Evolutionary conservation across 2,329 filamentous ascomycete genomes (phyloP).

Genomic region (Colletotrichum sp.): DNA sequence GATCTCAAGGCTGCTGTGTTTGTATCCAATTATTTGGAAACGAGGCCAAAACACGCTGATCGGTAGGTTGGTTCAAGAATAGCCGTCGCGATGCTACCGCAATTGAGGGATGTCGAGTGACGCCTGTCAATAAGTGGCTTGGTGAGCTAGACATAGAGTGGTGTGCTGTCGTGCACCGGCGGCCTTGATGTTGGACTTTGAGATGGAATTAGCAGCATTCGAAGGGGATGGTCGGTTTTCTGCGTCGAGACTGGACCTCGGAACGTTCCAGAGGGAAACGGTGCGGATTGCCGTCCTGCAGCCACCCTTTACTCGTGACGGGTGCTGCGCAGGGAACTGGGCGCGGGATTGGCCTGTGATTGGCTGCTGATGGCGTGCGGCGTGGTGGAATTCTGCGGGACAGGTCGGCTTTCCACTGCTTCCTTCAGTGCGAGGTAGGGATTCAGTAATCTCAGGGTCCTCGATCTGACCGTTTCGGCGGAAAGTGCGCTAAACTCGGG

Average conservation of each 20-base stretch:
- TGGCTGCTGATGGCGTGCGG: not conserved
- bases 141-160: not conserved
- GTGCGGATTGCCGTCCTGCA: not conserved
- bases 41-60: not conserved
- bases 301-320: not conserved
- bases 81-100: not conserved
- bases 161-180: not conserved
- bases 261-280: not conserved
- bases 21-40: not conserved
- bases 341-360: not conserved
- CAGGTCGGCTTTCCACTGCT: not conserved
- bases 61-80: not conserved
- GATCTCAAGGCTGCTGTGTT: not conserved
- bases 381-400: not conserved
- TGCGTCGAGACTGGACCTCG: not conserved
- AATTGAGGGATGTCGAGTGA: not conserved
- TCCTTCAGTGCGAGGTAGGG: not conserved
- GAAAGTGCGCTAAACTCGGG: constrained; percentile 3
- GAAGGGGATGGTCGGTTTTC: not conserved
- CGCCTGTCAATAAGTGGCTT: not conserved
- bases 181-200: not conserved
- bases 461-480: constrained; percentile 13
- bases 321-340: not conserved
- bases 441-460: constrained; percentile 18
- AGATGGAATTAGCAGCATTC: not conserved